phyloP scores from a whole-genome alignment of 2,329 filamentous ascomycete genomes.

The Cladophialophora psammophila region DNA sequence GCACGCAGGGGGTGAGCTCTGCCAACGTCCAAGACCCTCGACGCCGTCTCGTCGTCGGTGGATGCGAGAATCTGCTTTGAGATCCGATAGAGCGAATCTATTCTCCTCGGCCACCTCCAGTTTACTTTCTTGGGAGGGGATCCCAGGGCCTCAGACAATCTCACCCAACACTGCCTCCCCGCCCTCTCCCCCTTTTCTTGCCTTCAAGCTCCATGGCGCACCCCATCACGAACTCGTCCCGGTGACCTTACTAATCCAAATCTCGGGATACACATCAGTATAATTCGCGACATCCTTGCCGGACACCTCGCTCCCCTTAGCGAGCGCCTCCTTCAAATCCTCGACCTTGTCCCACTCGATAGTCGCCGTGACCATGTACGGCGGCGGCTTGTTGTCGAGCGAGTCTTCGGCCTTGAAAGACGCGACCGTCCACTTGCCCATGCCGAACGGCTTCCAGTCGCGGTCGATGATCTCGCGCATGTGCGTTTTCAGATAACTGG shows the following conservation, averaged over 20 bases:
- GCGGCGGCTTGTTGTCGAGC: not conserved
- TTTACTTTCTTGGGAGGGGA: too few species aligned
- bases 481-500: not conserved
- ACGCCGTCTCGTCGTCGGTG: too few species aligned
- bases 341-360: conserved; percentile 3
- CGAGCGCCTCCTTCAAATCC: not conserved
- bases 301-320: not conserved
- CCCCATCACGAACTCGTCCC: not conserved
- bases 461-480: not conserved
- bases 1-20: too few species aligned
- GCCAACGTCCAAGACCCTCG: too few species aligned
- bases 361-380: conserved; percentile 2
- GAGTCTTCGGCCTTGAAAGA: not conserved
- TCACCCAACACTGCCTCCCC: too few species aligned
- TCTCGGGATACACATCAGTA: not conserved
- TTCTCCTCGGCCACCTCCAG: too few species aligned
- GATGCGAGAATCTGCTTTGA: too few species aligned
- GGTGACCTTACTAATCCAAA: not conserved
- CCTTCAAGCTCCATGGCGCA: too few species aligned
- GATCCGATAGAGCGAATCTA: too few species aligned
- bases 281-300: not conserved
- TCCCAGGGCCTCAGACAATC: too few species aligned
- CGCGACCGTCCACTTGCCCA: conserved; percentile 1
- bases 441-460: not conserved
- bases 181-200: too few species aligned